Percentiles rank a stretch among this genome's conserved stretches.
Evolutionary conservation across 805 yeast genomes (phyloP).

Genomic region (Schwanniomyces pseudopolymorphus): DNA sequence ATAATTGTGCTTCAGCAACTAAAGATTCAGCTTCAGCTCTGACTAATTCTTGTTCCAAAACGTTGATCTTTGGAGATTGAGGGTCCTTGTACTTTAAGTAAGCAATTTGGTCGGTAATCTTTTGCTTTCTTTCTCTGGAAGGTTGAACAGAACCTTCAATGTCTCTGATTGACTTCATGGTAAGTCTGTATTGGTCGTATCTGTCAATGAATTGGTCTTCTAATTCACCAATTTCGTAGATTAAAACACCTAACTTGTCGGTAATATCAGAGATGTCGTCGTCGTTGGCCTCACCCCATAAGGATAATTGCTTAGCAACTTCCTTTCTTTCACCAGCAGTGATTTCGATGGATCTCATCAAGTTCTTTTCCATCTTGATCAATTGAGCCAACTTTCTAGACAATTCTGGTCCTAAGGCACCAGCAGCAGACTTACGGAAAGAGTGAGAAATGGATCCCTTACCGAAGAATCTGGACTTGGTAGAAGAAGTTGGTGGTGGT

Average conservation of each 20-base stretch:
- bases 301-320: conserved; percentile 94
- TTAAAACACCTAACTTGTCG: conserved; percentile 93
- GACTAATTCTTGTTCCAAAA: conserved; percentile 96
- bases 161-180: conserved; percentile 90
- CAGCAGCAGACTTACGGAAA: conserved; percentile 83
- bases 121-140: conserved; percentile 95
- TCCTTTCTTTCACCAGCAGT: conserved; percentile 92
- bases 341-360: conserved; percentile 89
- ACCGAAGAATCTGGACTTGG: conserved; percentile 74
- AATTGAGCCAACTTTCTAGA: conserved; percentile 87
- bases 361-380: conserved; percentile 94
- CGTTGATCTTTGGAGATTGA: conserved; percentile 91
- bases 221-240: conserved; percentile 95
- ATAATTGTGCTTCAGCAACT: conserved; percentile 98
- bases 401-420: conserved; percentile 91
- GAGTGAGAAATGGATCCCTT: conserved; percentile 65
- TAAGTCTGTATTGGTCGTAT: conserved; percentile 96
- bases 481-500: conserved; percentile 77
- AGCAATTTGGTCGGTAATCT: conserved; percentile 96
- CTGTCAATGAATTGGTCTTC: conserved; percentile 98
- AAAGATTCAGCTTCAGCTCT: conserved; percentile 99
- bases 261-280: conserved; percentile 97
- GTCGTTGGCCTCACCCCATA: conserved; percentile 98
- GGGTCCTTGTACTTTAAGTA: conserved; percentile 98
- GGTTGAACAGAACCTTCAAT: conserved; percentile 98